Base-by-base conservation (phyloP, 192 early-diverging fungal genomes). In the Podila clonocystis region DNA sequence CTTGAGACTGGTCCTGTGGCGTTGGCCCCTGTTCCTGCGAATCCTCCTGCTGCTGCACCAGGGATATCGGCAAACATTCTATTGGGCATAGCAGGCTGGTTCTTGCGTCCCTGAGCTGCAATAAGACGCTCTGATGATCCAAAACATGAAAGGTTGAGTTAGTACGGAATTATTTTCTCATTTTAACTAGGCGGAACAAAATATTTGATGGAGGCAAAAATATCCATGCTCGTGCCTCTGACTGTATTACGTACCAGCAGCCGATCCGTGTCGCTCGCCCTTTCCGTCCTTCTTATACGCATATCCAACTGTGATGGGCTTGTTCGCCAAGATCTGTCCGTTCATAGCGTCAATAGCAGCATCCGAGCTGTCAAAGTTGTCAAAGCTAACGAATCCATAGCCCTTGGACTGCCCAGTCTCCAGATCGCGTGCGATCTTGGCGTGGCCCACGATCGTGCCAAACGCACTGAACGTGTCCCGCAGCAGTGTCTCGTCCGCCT, bases 231-330 rank as follows among this genome's bases (percentile, higher is more conserved):
- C 13, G 13, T 4, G 41, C 8, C 13, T 0, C 15, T 45, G 3
- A 15, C 1, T 45, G 13, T 3, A 60, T 38, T 65, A n/a, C 62
- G 9, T 86, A 93, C 91, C 92, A 31, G 96, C 96, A 0, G 96
- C 96, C 41, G 94, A 94, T 63, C 98, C 98, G 73, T 99, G 98
- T 22, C 96, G 75, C 76, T 98, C 97, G 30, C 98, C 98, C 82
- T 97, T 96, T 30, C 96, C 96, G 71, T 99, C 98, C 84, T 99
- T 99, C 83, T 98, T 99, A 74, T 97, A 95, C 3, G 97, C 96
- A 85, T 96, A 99, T 19, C 86, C 85, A 9, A 98, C 97, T 33
- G 86, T 91, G 67, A 99, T 94, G 31, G 93, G 91, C 74, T 97
- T 97, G 78, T 96, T 96, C 83, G 94, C 95, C 82, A 99, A 79